Base-by-base conservation (phyloP, 352 stramenopile species). In the Halophytophthora batemanensis region DNA sequence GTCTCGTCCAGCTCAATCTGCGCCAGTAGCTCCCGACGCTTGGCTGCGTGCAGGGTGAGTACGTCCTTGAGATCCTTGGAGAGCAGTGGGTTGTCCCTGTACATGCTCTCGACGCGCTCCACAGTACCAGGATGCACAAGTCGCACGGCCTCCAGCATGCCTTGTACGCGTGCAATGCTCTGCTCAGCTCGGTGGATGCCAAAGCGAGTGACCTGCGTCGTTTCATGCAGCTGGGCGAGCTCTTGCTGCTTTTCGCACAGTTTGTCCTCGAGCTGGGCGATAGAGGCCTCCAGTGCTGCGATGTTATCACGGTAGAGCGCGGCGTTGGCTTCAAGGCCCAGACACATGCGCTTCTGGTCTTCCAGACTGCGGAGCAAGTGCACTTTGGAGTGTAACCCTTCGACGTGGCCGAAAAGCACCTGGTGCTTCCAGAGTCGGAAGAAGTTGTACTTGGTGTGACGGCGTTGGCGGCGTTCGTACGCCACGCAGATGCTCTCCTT, bases 381-480 rank as follows among this genome's bases (percentile, higher is more conserved):
- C 7, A 86, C 34, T 28, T 84, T 76, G 7, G 77, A 87, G 51
- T 89, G 82, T 19, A 87, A 61, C 1, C 73, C 65, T 39, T 92
- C 77, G 41, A 87, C 71, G 28, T 70, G 79, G 0, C 82, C 82
- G 52, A 90, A 92, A 12, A 89, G 54, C 15, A 80, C 59, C 23
- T 88, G 79, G 53, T 90, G 82, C 46, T 90, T 87, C 82, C 82
- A 92, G 11, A 92, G 50, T 1, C 79, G 75, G 19, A 92, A 92
- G 63, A 92, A 89, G 42, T 66, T 71, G 60, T 90, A 92, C 69
- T 87, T 87, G 28, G 52, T 77, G 22, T 90, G 76, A 2, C 78
- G 74, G 2, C 71, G 58, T 29, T 82, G 67, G 6, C 82, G 66
- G 0, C 79, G 74, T 43, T 84, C 64, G 57, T 87, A 92, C 14